Evolutionary conservation across 2,329 filamentous ascomycete genomes (phyloP).

Genomic region (Neopestalotiopsis sp.): DNA sequence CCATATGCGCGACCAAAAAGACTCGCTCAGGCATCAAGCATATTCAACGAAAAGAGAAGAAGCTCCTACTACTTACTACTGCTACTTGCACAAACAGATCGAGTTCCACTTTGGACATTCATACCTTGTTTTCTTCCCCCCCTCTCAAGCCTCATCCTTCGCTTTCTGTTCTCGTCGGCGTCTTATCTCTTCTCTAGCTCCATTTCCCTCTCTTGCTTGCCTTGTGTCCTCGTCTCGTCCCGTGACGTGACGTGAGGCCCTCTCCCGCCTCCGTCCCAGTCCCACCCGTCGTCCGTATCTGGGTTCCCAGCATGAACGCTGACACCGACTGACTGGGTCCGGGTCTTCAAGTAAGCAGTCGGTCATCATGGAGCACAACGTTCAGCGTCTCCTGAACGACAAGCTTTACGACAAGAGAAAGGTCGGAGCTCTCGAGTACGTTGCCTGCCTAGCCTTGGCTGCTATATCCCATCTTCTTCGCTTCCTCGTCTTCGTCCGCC

Average conservation of each 20-base stretch:
- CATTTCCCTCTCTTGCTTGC: no score
- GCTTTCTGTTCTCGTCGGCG: not conserved
- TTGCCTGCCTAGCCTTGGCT: slow-evolving; percentile 24
- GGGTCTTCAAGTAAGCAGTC: not conserved
- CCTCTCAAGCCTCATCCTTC: not conserved
- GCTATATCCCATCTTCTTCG: slow-evolving; percentile 12
- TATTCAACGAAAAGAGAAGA: no score
- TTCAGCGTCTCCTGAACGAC: slow-evolving; percentile 92
- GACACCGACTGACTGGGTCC: slow-evolving; percentile 7
- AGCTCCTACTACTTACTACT: not conserved
- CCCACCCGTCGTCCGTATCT: no score
- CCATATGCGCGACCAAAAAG: no score
- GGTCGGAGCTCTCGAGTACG: slow-evolving; percentile 92
- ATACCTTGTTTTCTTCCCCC: not conserved
- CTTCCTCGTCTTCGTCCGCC: slow-evolving; percentile 4
- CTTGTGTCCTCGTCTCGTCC: not conserved
- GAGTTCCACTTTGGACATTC: no score
- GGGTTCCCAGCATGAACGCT: slow-evolving; percentile 2
- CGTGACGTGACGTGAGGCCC: not conserved
- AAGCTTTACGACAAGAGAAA: slow-evolving; percentile 99
- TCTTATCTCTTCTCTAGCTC: no score
- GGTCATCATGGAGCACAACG: slow-evolving; percentile 77
- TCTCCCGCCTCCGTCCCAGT: not conserved
- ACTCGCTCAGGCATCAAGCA: no score
- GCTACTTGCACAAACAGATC: no score